Evolutionary conservation across 2,329 filamentous ascomycete genomes (phyloP), one percentile per base, ranked within the genome.

Genomic region (Chaetoscypha palmicola): DNA sequence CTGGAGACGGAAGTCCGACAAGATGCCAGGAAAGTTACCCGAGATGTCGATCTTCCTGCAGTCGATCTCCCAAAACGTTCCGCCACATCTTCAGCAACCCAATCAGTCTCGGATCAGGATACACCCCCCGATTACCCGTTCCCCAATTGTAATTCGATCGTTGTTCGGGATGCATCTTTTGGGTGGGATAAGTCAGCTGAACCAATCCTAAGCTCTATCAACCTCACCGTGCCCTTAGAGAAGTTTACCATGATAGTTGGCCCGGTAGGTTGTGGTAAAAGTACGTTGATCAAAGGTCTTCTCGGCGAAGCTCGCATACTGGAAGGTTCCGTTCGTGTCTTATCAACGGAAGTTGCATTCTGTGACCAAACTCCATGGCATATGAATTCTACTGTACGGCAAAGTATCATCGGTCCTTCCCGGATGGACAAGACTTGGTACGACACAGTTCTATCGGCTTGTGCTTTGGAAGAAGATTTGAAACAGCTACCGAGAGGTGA

Each of bases 281-380:
- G 50, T 3, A 53, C 52, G 12, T 38, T 60, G 5, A 14, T 59
- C 14, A 51, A 62, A 37, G 45, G 49, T n/a, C 40, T 64, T 9
- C 46, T 63, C 3, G 56, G 59, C 11, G 57, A 58, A 28, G 47
- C 46, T 17, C 34, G 36, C 1, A 36, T 19, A 3, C 30, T 42
- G 2, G 19, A 43, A 34, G 55, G 55, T 16, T 49, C 31, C 4
- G 31, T 55, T 3, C 26, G 45, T 9, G 19, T 49, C n/a, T 32
- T 17, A 7, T 34, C 46, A 5, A 39, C 30, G 3, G 41, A 40
- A 2, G 38, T 67, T 10, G 67, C 64, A 0, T 72, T 66, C 50
- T 71, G 68, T 42, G 63, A 65, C 34, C 70, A 73, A 40, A 58
- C 55, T 0, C 63, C 69, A 0, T 73, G 69, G 68, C 58, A 71